Evolutionary conservation across 1,284 basidiomycete species (phyloP).

Genomic region (Dichomitus squalens): DNA sequence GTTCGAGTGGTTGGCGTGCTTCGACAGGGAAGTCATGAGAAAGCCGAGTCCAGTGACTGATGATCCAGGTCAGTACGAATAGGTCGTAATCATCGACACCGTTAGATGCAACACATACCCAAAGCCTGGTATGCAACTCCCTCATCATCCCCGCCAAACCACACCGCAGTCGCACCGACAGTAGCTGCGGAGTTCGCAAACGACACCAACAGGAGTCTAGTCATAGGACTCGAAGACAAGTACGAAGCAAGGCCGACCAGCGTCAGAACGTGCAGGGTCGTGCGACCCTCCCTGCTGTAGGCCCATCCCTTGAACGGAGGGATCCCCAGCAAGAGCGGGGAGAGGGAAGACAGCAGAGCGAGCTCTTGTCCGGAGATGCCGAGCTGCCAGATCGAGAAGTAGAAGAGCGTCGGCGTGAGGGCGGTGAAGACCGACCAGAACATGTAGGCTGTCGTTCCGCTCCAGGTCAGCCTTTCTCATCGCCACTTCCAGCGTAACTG

Average conservation of each 20-base stretch:
- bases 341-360: constrained; percentile 66
- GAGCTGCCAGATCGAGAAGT: constrained; percentile 91
- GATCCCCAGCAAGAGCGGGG: constrained; percentile 63
- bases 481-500: background rate
- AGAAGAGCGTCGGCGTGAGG: constrained; percentile 85
- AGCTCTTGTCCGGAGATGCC: constrained; percentile 80
- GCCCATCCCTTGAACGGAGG: constrained; percentile 47
- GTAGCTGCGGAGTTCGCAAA: constrained; percentile 55
- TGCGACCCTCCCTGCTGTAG: constrained; percentile 48
- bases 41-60: constrained; percentile 71
- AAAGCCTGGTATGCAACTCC: constrained; percentile 53
- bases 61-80: background rate
- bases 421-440: constrained; percentile 90
- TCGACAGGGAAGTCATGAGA: constrained; percentile 70
- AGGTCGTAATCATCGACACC: background rate
- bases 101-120: constrained; percentile 44
- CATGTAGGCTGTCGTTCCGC: constrained; percentile 60
- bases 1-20: constrained; percentile 79
- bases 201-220: constrained; percentile 61
- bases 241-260: constrained; percentile 67
- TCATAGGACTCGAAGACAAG: constrained; percentile 52
- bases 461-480: background rate
- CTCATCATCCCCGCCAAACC: constrained; percentile 43
- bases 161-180: constrained; percentile 56
- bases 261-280: constrained; percentile 50